Base-by-base conservation (phyloP, 345 rosid species). In the Corchorus olitorius region DNA sequence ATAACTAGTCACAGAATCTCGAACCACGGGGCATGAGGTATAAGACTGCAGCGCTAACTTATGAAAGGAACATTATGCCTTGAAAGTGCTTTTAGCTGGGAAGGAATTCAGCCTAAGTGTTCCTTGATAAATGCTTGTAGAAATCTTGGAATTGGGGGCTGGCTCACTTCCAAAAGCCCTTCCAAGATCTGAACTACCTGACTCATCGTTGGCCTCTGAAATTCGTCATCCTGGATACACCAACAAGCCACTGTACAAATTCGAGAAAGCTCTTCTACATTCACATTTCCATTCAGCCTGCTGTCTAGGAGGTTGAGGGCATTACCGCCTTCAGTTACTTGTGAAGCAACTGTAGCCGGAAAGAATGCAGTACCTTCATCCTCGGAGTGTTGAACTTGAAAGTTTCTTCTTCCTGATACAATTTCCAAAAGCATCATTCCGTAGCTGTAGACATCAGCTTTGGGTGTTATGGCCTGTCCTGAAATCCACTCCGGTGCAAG, bases 401-500 rank as follows among this genome's bases (percentile, higher is more conserved):
- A 78, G 86, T 92, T 94, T 72, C 97, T 89, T 82, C 87, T 89
- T 67, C 97, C 98, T 0, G 94, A 92, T 20, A 91, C 84, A 69
- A 91, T 14, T 82, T 94, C 98, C 10, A 92, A 88, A 20, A 94
- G 83, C 97, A 92, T 89, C 97, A 94, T 92, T 8, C 98, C 98
- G 10, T 87, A 92, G 83, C 98, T 94, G 73, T 91, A 94, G 41
- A 92, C 97, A 76, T 94, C 97, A 1, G 94, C 97, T 76, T 94
- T 92, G 4, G 92, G 88, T 7, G 94, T 92, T 60, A 91, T 83
- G 33, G 96, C 90, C 20, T 90, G 91, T 48, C 97, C 96, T 1
- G 98, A 92, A 66, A 94, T 87, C 98, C 97, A 94, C 78, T 94
- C 97, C 0, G 97, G 97, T 4, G 97, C 98, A 5, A 94, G 97